phyloP scores from a whole-genome alignment of 73 alveolate species.

The Paramecium tetraurelia region DNA sequence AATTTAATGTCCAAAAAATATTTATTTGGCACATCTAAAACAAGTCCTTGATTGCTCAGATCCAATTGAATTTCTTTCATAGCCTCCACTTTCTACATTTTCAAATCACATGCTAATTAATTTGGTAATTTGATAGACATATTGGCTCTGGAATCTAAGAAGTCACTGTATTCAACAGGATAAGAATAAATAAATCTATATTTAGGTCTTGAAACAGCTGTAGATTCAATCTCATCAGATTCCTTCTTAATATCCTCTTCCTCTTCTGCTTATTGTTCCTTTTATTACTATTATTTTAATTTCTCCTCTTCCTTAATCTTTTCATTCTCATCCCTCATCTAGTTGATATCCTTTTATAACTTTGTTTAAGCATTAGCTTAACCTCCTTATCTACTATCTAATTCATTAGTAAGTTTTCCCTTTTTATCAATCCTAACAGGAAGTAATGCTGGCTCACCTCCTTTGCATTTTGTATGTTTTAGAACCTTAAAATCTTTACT shows the following conservation, averaged over 20 bases:
- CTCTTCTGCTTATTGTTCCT: slow-evolving; percentile 69
- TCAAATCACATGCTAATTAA: slow-evolving; percentile 72
- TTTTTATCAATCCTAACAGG: slow-evolving; percentile 56
- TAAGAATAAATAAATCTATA: slow-evolving; percentile 78
- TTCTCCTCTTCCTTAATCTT: slow-evolving; percentile 52
- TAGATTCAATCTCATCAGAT: slow-evolving; percentile 66
- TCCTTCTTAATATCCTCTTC: slow-evolving; percentile 70
- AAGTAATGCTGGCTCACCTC: slow-evolving; percentile 86
- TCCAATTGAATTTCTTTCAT: slow-evolving; percentile 86
- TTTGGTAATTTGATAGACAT: slow-evolving; percentile 67
- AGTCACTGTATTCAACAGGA: slow-evolving; percentile 79
- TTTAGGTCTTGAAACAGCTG: slow-evolving; percentile 71
- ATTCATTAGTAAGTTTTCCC: slow-evolving; percentile 72
- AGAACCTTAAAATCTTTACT: slow-evolving; percentile 90
- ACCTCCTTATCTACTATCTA: slow-evolving; percentile 49
- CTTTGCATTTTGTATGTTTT: slow-evolving; percentile 93
- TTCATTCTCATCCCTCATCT: slow-evolving; percentile 56
- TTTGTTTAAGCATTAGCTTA: slow-evolving; percentile 64
- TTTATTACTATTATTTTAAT: slow-evolving; percentile 30
- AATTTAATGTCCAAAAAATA: slow-evolving; percentile 86
- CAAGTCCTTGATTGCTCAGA: slow-evolving; percentile 76
- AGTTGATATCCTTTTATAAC: slow-evolving; percentile 77
- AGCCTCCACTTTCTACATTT: slow-evolving; percentile 62
- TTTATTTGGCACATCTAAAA: slow-evolving; percentile 85
- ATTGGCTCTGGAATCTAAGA: slow-evolving; percentile 75